Percentiles rank a stretch among this genome's conserved stretches.
Evolutionary conservation across 441 rosid species (phyloP).

Genomic region (Eutrema salsugineum): DNA sequence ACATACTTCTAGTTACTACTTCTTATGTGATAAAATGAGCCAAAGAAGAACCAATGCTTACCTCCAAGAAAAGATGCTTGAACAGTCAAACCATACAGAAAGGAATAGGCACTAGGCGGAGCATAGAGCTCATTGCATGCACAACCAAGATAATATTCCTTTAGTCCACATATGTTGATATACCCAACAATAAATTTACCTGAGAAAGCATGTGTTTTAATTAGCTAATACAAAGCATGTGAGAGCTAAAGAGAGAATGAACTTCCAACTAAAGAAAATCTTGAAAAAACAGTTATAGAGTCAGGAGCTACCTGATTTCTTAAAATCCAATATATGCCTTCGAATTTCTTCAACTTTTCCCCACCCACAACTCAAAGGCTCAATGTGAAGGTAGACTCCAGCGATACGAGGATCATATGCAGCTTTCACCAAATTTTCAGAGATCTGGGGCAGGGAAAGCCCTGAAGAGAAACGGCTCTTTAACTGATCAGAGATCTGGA

Average conservation of each 20-base stretch:
- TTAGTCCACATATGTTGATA: conserved; percentile 71
- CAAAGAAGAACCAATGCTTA: conserved; percentile 30
- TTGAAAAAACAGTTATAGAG: background rate
- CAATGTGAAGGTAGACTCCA: conserved; percentile 88
- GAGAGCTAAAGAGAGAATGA: background rate
- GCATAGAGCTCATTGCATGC: conserved; percentile 86
- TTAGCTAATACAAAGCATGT: conserved; percentile 7
- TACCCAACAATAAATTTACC: conserved; percentile 87
- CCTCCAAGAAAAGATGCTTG: conserved; percentile 92
- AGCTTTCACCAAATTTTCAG: conserved; percentile 87
- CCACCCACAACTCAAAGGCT: conserved; percentile 88
- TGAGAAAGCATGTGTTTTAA: conserved; percentile 31
- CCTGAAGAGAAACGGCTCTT: conserved; percentile 89
- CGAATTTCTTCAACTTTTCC: conserved; percentile 92
- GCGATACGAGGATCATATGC: conserved; percentile 92
- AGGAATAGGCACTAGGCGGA: conserved; percentile 95
- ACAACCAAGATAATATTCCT: conserved; percentile 89
- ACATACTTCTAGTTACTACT: background rate
- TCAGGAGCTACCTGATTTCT: conserved; percentile 71
- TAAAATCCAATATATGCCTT: conserved; percentile 75
- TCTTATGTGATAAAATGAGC: background rate
- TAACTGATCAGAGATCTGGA: conserved; percentile 93
- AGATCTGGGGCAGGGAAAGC: conserved; percentile 79
- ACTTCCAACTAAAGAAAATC: background rate
- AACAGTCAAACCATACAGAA: conserved; percentile 87